Evolutionary conservation across 176 grass and related monocot genomes (phyloP), one percentile per base, ranked within the genome.

Genomic region (Oryza longistaminata): DNA sequence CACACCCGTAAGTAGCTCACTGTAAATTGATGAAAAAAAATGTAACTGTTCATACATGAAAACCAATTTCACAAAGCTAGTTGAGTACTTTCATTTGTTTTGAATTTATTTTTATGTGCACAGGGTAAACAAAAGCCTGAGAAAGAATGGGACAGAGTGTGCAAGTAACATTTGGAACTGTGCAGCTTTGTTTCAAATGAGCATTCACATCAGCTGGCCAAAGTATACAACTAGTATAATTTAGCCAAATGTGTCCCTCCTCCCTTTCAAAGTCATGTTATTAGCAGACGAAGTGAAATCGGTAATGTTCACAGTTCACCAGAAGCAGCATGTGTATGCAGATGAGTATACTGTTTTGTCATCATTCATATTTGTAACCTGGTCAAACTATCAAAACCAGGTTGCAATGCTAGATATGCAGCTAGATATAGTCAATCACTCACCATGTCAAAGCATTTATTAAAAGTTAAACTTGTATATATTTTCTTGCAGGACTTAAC

Each of bases 1-100:
- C 82, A 95, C 93, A 86, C 91, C 91, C 74, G 93, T 95, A 83
- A 95, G 93, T 89, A 98, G 88, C 66, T 98, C 96, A 83, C 96
- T 98, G 89, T 66, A 93, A 72, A 90, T 68, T 71, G 66, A 71
- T 68, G 34, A 71, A 76, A 77, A 85, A 29, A 43, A 48, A 60
- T 58, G 14, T 50, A 76, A 65, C 24, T n/a, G 64, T 78, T 39
- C 60, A 58, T 16, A 67, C 13, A 2, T 70, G 25, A 82, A 45
- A 19, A 82, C 6, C 26, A n/a, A n/a, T n/a, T n/a, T n/a, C n/a
- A n/a, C n/a, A 69, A 66, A 22, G n/a, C 21, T 52, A 80, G 21
- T 43, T 31, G 16, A 80, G 64, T 79, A 45, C 13, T 35, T 16
- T 33, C 12, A 1, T 25, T 71, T 62, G 39, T 13, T 84, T n/a